Percentiles rank a stretch among this genome's conserved stretches.
Conservation (phyloP, 257 asterid species). For the Capsicum chinense region DNA sequence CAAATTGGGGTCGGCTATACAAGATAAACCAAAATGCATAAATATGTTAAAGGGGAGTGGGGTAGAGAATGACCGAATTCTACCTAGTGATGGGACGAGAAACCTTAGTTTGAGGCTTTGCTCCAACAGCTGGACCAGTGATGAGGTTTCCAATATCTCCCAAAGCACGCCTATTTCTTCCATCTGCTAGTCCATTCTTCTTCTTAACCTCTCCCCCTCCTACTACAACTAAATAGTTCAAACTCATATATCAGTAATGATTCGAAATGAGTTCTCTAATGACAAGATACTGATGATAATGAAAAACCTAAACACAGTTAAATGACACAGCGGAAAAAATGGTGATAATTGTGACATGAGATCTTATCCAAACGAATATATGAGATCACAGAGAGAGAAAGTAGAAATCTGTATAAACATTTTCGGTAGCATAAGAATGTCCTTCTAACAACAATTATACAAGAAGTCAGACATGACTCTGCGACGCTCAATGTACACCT, state of each 20-base stretch:
- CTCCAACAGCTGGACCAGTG: conserved; percentile 40
- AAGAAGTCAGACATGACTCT: not conserved
- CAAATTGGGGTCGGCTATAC: not conserved
- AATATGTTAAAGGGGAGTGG: not conserved
- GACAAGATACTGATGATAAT: not conserved
- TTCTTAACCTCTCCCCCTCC: conserved; percentile 50
- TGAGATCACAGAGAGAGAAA: not conserved
- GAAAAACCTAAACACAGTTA: not conserved
- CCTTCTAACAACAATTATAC: conserved; percentile 13
- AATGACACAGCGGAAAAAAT: not conserved
- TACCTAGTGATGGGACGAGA: conserved; percentile 53
- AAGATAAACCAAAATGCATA: conserved; percentile 10
- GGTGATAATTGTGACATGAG: not conserved
- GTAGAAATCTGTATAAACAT: not conserved
- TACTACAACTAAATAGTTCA: conserved; percentile 32
- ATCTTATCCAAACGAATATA: not conserved
- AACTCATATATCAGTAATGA: conserved; percentile 16
- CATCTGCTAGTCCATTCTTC: conserved; percentile 56
- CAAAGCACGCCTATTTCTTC: conserved; percentile 58
- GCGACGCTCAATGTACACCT: not conserved
- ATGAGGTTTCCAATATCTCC: conserved; percentile 81
- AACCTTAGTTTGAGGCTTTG: conserved; percentile 40
- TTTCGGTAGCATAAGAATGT: not conserved
- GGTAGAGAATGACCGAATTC: not conserved
- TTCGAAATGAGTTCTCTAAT: not conserved